These are phyloP conservation scores for Baorangia bicolor DNA, from an alignment of 768 basidiomycete genomes.

Conservation along the genomic window DNA sequence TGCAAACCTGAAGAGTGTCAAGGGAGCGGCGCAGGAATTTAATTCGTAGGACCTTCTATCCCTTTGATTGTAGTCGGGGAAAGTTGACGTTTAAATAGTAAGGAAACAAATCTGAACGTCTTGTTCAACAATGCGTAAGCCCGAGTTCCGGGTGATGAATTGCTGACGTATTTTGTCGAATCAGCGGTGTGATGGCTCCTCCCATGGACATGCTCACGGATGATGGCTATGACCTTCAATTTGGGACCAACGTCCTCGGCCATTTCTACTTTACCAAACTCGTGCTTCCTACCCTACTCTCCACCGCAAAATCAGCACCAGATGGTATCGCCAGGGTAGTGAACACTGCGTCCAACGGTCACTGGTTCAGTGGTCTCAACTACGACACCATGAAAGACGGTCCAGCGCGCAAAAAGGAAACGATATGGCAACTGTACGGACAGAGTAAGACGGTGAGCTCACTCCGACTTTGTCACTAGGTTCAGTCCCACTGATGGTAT, in stretches of 20 bases:
- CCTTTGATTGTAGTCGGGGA: neutral
- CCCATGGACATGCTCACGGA: constrained; percentile 33
- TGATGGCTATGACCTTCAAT: constrained; percentile 43
- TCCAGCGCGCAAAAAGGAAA: constrained; percentile 16
- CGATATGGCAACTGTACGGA: constrained; percentile 10
- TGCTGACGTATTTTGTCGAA: neutral
- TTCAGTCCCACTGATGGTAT: neutral
- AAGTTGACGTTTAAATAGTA: constrained; percentile 6
- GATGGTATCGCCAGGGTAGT: constrained; percentile 37
- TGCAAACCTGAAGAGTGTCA: constrained; percentile 38
- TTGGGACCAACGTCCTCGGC: constrained; percentile 40
- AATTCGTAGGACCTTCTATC: constrained; percentile 22
- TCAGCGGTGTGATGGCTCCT: constrained; percentile 33
- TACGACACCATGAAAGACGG: constrained; percentile 31
- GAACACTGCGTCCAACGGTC: constrained; percentile 32
- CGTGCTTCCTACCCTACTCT: constrained; percentile 34
- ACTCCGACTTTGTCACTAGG: neutral
- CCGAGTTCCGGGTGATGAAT: neutral
- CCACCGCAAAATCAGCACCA: constrained; percentile 30
- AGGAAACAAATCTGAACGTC: constrained; percentile 23
- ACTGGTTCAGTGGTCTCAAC: constrained; percentile 22
- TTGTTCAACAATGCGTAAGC: constrained; percentile 35
- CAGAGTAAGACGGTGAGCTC: constrained; percentile 35
- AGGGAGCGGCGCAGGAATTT: constrained; percentile 41
- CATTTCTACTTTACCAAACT: constrained; percentile 38